Base-by-base conservation (phyloP, 2,329 filamentous ascomycete species). In the Colletotrichum falcatum region DNA sequence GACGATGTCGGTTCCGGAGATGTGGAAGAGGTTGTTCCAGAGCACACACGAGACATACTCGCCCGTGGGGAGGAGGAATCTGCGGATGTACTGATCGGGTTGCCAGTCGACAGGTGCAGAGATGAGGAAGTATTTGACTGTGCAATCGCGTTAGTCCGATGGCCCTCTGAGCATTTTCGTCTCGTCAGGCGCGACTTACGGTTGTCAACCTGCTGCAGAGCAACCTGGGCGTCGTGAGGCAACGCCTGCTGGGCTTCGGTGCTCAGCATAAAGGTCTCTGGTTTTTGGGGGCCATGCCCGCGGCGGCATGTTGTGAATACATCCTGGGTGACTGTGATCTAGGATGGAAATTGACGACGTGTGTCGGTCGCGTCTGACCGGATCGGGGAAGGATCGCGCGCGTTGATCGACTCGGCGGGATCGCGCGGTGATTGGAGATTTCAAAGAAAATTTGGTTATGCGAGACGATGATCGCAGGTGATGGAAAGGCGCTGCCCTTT, bases 11-110 rank as follows among this genome's bases (percentile, higher is more conserved):
- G 96, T 99, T 73, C 96, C 96, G 33, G 96, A 98, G 79, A 99
- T 97, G 87, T 99, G 96, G 82, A 99, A 99, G 77, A 99, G 93
- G 80, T 97, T 98, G 87, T 95, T 98, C 94, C 96, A 99, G 79
- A 99, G 87, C 74, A 99, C 95, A 82, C 96, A 99, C 67, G 96
- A 98, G 73, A 99, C 95, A 79, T 99, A 98, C 89, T 99, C 96
- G 82, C 96, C 96, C 14, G 96, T 99, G 14, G 96, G 96, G 71
- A 99, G 87, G 72, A 99, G 88, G 80, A 98, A 99, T 75, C 96
- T 90, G 76, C 96, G 91, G 79, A 99, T 98, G 80, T 98, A 97
- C 83, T 98, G 95, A 78, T 98, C 95, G 60, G 92, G 91, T 77
- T 94, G 93, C 96, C 96, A 99, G 84, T 99, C 96, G 75, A 98